Conservation (phyloP, 164 flowering plant genomes). For the Vitis rupestris region DNA sequence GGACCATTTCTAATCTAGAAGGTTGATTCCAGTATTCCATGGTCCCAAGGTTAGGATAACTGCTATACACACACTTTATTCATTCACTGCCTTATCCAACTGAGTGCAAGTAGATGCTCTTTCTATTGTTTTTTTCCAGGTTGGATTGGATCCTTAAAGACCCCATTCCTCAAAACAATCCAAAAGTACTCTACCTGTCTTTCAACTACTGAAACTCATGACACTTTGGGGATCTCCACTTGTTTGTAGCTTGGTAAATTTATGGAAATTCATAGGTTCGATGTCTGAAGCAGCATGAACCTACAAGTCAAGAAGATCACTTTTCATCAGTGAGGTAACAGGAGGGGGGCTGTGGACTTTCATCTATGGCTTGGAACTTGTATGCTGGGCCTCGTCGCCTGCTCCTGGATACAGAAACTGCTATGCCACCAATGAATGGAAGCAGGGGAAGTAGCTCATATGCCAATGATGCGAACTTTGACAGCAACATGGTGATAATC, state of each 20-base stretch:
- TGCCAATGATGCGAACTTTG: constrained; percentile 14
- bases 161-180: too few species aligned
- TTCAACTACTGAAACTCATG: too few species aligned
- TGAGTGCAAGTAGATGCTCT: background rate
- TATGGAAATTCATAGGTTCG: too few species aligned
- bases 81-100: constrained; percentile 1
- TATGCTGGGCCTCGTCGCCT: constrained; percentile 11
- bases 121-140: background rate
- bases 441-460: constrained; percentile 9
- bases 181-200: too few species aligned
- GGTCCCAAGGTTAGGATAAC: background rate
- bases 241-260: too few species aligned
- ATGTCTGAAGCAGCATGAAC: too few species aligned
- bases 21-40: background rate
- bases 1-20: background rate
- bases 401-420: constrained; percentile 9
- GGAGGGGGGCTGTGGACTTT: too few species aligned
- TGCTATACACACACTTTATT: background rate
- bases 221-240: too few species aligned
- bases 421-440: constrained; percentile 2
- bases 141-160: background rate
- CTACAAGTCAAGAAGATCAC: too few species aligned
- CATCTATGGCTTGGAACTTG: too few species aligned
- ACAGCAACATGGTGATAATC: constrained; percentile 39
- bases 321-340: too few species aligned